A percentile compares a stretch with the other conserved stretches of the same genome.
phyloP scores from a whole-genome alignment of 257 asterid species.

The Solanum virginianum region DNA sequence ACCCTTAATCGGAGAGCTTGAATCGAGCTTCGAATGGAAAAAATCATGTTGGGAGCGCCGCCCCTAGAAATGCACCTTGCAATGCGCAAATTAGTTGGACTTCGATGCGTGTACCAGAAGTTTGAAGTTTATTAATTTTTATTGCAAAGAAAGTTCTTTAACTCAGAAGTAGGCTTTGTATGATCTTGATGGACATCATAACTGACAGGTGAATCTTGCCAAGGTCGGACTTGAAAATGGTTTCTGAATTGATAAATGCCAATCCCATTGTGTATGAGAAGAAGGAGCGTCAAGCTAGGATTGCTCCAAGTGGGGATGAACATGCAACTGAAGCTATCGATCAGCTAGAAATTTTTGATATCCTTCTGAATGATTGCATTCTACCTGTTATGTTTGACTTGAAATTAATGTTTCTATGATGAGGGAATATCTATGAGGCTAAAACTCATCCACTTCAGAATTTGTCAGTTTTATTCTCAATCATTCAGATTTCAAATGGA shows the following conservation, averaged over 20 bases:
- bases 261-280: constrained; percentile 73
- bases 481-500: not conserved
- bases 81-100: not conserved
- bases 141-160: not conserved
- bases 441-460: not conserved
- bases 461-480: not conserved
- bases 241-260: constrained; percentile 62
- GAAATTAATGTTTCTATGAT: not conserved
- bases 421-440: not conserved
- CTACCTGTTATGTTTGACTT: not conserved
- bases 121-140: not conserved
- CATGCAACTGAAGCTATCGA: constrained; percentile 56
- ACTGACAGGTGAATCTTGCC: not conserved
- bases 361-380: constrained; percentile 31
- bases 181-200: not conserved
- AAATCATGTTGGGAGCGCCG: not conserved
- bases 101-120: not conserved
- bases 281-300: constrained; percentile 70
- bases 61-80: not conserved
- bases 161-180: not conserved
- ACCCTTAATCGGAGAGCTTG: no score
- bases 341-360: constrained; percentile 77
- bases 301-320: constrained; percentile 41
- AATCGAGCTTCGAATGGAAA: not conserved
- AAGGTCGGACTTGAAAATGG: constrained; percentile 26